phyloP scores from a whole-genome alignment of 345 rosid species.

The Linum tenue region DNA sequence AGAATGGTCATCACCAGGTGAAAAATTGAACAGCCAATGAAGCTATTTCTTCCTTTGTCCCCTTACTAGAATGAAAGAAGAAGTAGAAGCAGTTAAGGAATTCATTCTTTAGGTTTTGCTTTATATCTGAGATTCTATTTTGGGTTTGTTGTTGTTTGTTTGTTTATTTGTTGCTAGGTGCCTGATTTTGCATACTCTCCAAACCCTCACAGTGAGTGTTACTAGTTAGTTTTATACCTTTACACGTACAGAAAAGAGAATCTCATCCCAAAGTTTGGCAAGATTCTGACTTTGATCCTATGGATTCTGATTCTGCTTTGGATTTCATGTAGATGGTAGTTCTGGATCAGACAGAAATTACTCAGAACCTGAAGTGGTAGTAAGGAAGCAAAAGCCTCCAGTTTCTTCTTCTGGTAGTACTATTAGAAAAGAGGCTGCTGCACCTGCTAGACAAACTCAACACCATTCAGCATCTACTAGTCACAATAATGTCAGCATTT shows the following conservation, averaged over 20 bases:
- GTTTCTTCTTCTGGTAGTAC: conserved; percentile 11
- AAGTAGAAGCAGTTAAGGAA: too few relatives aligned
- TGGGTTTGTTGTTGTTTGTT: conserved; percentile 1
- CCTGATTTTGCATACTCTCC: conserved; percentile 63
- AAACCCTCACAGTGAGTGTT: conserved; percentile 53
- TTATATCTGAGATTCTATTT: conserved; percentile 31
- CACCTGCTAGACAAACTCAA: conserved; percentile 38
- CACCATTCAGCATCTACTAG: conserved; percentile 32
- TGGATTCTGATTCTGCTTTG: conserved; percentile 5
- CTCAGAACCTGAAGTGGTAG: conserved; percentile 45
- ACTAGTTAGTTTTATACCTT: not conserved
- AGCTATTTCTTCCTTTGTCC: conserved; percentile 9
- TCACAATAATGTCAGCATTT: conserved; percentile 38
- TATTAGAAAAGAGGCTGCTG: conserved; percentile 31
- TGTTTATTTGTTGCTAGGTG: conserved; percentile 30
- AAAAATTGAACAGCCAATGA: conserved; percentile 3
- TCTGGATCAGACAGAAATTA: conserved; percentile 62
- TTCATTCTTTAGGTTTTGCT: too few relatives aligned
- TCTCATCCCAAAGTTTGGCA: conserved; percentile 5
- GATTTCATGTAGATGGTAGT: conserved; percentile 45
- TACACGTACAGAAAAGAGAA: not conserved
- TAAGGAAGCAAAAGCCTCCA: conserved; percentile 35
- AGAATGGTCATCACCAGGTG: conserved; percentile 76
- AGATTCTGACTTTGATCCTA: conserved; percentile 1
- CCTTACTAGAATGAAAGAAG: conserved; percentile 5